A percentile compares a stretch with the other conserved stretches of the same genome.
These are phyloP conservation scores for Mucor velutinosus DNA, from an alignment of 371 early-diverging fungal species.

Conservation along the genomic window DNA sequence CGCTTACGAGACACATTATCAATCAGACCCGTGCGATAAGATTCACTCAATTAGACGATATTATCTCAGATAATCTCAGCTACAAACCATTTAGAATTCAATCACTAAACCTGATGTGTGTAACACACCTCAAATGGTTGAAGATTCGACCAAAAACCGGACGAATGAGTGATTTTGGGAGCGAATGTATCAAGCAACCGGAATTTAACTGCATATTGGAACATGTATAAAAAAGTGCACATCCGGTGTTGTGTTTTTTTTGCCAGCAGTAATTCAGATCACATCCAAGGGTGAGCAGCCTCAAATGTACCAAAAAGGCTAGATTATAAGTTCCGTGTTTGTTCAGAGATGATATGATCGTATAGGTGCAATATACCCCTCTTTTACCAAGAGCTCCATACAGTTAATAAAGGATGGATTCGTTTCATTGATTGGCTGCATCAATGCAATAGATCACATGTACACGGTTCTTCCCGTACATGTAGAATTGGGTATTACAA, in stretches of 20 bases:
- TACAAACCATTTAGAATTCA: neutral
- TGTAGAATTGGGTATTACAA: neutral
- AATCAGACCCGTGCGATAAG: neutral
- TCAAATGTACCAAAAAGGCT: neutral
- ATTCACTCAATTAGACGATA: neutral
- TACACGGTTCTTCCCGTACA: constrained; percentile 18
- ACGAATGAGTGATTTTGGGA: neutral
- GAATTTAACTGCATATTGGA: neutral
- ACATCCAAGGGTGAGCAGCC: neutral
- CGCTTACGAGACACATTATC: neutral
- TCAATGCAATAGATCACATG: constrained; percentile 12
- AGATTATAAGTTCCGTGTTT: constrained; percentile 1
- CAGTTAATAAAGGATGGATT: neutral
- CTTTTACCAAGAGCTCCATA: neutral
- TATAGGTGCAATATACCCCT: neutral
- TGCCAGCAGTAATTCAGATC: neutral
- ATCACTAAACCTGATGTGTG: neutral
- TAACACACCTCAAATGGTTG: neutral
- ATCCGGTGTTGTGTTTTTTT: neutral
- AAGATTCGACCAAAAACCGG: neutral
- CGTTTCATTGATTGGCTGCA: neutral
- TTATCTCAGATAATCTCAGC: constrained; percentile 3
- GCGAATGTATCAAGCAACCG: neutral
- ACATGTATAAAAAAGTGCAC: constrained; percentile 7
- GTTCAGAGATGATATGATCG: neutral